Base-by-base conservation (phyloP, 169 alveolate species). In the Plasmodium inui region DNA sequence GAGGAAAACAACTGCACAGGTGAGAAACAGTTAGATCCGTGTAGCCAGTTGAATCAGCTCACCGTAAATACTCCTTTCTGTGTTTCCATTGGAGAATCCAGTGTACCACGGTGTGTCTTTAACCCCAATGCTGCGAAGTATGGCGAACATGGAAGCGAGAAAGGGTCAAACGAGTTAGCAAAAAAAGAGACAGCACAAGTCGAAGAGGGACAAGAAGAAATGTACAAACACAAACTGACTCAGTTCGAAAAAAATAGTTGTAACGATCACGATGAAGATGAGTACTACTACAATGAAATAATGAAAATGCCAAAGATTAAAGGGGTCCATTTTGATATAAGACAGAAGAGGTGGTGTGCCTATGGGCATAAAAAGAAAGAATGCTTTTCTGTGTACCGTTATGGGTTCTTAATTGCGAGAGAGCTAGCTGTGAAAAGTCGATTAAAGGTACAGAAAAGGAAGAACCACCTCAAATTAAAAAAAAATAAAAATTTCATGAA, bases 311-410 rank as follows among this genome's bases (percentile, higher is more conserved):
- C 94, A 3, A 89, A 89, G 37, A 89, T 89, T 80, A 89, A 89
- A 89, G 94, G 94, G 17, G 94, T 89, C 9, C 94, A 89, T 89
- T 89, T 89, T 89, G 94, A 89, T 22, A 79, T 80, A 2, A 79
- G 94, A 57, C 94, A 89, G 82, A 89, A 89, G 37, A 78, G 94
- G 37, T 89, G 94, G 94, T 89, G 94, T 57, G 94, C 94, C 30
- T 89, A 89, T 89, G 94, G 94, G 46, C 72, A 89, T 61, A 89
- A 89, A 89, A 89, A 89, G 22, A 89, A 89, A 73, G 94, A 89
- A 28, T 89, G 94, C 30, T 89, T 89, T 67, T 89, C 94, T 30
- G 94, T 89, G 30, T 89, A 89, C 55, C 41, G 94, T 26, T 89
- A 89, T 79, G 94, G 94, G 55, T 89, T 89, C 53, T 79, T 89